Conservation (phyloP, 176 grass and related monocot species). For the Pharus latifolius region DNA sequence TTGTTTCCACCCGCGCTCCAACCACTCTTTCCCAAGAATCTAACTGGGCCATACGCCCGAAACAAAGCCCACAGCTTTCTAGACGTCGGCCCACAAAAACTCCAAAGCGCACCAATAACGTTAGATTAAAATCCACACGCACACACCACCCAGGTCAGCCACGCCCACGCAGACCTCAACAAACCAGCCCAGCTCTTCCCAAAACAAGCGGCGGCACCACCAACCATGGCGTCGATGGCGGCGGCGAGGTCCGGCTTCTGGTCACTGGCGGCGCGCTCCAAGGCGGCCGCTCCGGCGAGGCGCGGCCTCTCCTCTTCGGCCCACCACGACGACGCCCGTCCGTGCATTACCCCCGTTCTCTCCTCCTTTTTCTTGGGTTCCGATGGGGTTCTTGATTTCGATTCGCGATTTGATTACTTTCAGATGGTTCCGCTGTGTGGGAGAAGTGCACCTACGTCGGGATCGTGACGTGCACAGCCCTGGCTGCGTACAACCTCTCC, state of each 20-base stretch:
- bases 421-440: slow-evolving; percentile 91
- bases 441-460: slow-evolving; percentile 87
- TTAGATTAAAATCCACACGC: not conserved
- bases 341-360: slow-evolving; percentile 2
- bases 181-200: not conserved
- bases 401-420: not conserved
- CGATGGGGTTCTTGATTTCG: not conserved
- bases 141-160: not conserved
- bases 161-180: not conserved
- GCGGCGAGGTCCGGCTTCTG: slow-evolving; percentile 67
- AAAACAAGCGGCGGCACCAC: slow-evolving; percentile 3
- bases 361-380: not conserved
- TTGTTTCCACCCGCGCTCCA: not conserved
- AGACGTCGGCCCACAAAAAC: not conserved
- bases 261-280: slow-evolving; percentile 39
- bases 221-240: slow-evolving; percentile 50
- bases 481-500: slow-evolving; percentile 58
- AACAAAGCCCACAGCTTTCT: not conserved
- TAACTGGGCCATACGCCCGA: too few relatives aligned
- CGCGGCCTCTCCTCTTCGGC: slow-evolving; percentile 60
- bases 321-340: slow-evolving; percentile 63
- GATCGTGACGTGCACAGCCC: slow-evolving; percentile 49
- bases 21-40: too few relatives aligned
- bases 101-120: not conserved
- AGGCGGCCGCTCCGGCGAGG: slow-evolving; percentile 5